Conservation (phyloP, 2,329 filamentous ascomycete genomes). For the Nigrospora sphaerica region DNA sequence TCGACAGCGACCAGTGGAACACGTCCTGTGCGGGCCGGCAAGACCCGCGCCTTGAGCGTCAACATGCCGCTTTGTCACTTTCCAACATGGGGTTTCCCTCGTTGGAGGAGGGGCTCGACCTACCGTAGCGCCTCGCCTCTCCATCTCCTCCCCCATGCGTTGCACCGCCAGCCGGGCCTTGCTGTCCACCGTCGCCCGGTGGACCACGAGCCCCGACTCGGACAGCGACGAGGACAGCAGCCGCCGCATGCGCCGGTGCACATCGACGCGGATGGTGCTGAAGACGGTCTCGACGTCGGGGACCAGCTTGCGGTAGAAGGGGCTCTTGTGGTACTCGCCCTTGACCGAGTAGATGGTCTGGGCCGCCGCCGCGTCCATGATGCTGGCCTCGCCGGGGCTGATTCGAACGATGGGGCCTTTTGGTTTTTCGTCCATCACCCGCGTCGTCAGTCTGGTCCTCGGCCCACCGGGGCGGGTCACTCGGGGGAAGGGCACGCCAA, state of each 20-base stretch:
- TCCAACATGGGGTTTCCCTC: constrained; percentile 1
- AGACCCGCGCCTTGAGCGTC: too few species aligned
- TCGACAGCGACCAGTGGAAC: constrained; percentile 46
- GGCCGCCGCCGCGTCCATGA: constrained; percentile 13
- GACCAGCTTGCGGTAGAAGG: constrained; percentile 13
- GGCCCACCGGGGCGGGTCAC: background rate
- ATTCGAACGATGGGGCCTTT: constrained; percentile 11
- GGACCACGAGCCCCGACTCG: constrained; percentile 23
- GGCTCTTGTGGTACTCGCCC: constrained; percentile 17
- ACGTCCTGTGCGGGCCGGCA: constrained; percentile 32
- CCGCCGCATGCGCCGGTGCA: constrained; percentile 30
- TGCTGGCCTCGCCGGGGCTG: constrained; percentile 15
- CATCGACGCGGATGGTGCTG: constrained; percentile 27
- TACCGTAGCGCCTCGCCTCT: constrained; percentile 16
- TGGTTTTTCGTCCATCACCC: background rate
- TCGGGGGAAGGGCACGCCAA: too few species aligned
- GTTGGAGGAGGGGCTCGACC: background rate
- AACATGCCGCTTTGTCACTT: background rate
- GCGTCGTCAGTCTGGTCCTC: background rate
- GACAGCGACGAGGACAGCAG: constrained; percentile 33
- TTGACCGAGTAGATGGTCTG: constrained; percentile 21
- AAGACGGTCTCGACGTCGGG: constrained; percentile 26
- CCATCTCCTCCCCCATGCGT: constrained; percentile 36
- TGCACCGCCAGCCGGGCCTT: constrained; percentile 31
- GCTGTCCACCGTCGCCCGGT: constrained; percentile 24